Base-by-base conservation (phyloP, 139 green algal species). In the Pycnococcus provasolii region DNA sequence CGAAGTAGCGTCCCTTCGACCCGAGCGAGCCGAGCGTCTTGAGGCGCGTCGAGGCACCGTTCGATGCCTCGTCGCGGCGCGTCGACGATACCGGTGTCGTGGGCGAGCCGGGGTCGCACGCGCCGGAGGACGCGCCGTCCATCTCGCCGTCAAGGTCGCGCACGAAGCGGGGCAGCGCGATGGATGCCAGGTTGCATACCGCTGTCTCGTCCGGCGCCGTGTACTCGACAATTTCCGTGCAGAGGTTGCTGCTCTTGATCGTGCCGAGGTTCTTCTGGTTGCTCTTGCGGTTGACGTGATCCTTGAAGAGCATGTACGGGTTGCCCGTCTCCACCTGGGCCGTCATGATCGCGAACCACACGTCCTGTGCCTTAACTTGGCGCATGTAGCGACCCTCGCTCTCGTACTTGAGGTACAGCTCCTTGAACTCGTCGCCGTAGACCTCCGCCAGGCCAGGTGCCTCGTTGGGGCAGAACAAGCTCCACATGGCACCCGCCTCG, bases 301-400 rank as follows among this genome's bases (percentile, higher is more conserved):
- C 93, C 87, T 99, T 99, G 89, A 87, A 99, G 46, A 99, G 84
- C 91, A 99, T 99, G 86, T 95, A 99, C 5, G 93, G 93, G 82
- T 96, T 97, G 71, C 93, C 93, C 0, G 93, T 99, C 83, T 99
- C 93, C 42, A 97, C 87, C 83, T 97, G 91, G 7, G 91, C 88
- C 81, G 97, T 91, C 59, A 99, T 78, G 62, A 99, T 92, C 60
- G 90, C 89, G 72, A 97, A 98, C 93, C 93, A 99, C 51, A 99
- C 82, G 83, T 96, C 84, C 82, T 97, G 93, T 7, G 93, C 93
- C 64, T 91, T 87, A 66, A 99, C 83, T 39, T 83, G 75, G 53
- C 78, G 82, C 50, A 81, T 82, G 1, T 80, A 86, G n/a, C 82
- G 78, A 40, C 88, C 90, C 72, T 90, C 55, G 9, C 42, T 60